Evolutionary conservation across 2,329 filamentous ascomycete species (phyloP), one percentile per base, ranked within the genome.

Genomic region (Colletotrichum melonis): DNA sequence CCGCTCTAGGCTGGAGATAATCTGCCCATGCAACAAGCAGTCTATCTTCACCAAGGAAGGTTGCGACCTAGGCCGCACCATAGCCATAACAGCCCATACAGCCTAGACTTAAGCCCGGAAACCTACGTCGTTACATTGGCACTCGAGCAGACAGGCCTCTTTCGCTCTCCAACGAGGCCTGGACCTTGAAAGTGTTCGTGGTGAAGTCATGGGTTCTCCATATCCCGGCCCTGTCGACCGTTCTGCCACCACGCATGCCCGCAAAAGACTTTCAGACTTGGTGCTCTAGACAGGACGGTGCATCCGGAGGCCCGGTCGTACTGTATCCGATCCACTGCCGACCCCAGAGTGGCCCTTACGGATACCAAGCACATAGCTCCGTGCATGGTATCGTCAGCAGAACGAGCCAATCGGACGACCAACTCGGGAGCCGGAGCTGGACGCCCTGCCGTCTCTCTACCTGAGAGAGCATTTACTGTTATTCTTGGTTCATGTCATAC

Each of bases 281-380:
- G 42, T 64, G 24, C 35, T 55, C 26, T 46, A 49, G 28, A 46
- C 35, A 35, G 64, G 42, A 65, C 60, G 59, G 70, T 62, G 67
- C 59, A 73, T 73, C 70, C 59, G 66, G 59, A 60, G 30, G 54
- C 38, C 70, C 66, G 70, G 54, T 70, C 30, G 35, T 73, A 65
- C 52, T 35, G 60, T 65, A 64, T 22, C 42, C 46, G 67, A 56
- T 65, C 66, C 65, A 72, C 69, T 55, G 38, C 24, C 35, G 24
- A 49, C 58, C 52, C 63, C 69, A 52, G 57, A 54, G 38, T 19
- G 42, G 42, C 6, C 22, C 19, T 35, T 63, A 32, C 5, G 38
- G 38, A 42, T 42, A 42, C 38, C 24, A 22, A n/a, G 60, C 24
- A 30, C 42, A 49, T 49, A 49, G 42, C 26, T 56, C 19, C 55